Base-by-base conservation (phyloP, 805 yeast species). In the Cyberlindnera suaveolens region DNA sequence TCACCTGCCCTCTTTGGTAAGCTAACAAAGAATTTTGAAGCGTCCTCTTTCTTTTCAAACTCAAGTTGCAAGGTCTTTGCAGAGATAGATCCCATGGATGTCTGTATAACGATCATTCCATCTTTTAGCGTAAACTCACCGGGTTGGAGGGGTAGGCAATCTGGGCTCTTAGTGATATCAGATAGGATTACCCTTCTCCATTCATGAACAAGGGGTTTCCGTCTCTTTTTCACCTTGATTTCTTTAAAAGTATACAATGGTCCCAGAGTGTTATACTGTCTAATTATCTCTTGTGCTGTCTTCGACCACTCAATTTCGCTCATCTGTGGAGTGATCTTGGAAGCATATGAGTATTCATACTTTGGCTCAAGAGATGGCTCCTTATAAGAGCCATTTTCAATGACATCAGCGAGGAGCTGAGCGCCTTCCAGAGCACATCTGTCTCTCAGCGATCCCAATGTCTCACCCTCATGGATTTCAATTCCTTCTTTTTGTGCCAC, bases 371-470 rank as follows among this genome's bases (percentile, higher is more conserved):
- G 46, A 5, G 34, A 34, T 16, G 57, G 51, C 17, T 45, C 30
- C 30, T 45, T 37, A 44, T 54, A 70, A 3, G 62, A 34, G 1
- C 63, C 56, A 1, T 66, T 44, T 1, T 52, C 50, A 0, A 89
- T 48, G 0, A 76, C 77, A 0, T 70, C 46, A 0, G 58, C 61
- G 11, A 91, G 64, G 16, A 85, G 60, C 0, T 70, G 60, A 0
- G 88, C 88, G 2, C 96, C 96, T 2, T 67, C 52, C 0, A 41
- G 50, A 0, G 87, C 87, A 16, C 90, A 64, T 39, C 67, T 72
- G 1, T 67, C 65, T 36, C 73, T 67, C 17, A 90, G 60, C 0
- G 74, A 48, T 0, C 14, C 54, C 3, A 71, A 62, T 10, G 78
- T 75, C 29, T 80, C 85, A 9, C 59, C 49, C 4, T 57, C 58